phyloP scores from a whole-genome alignment of 352 stramenopile species.

The Phytophthora colocasiae region DNA sequence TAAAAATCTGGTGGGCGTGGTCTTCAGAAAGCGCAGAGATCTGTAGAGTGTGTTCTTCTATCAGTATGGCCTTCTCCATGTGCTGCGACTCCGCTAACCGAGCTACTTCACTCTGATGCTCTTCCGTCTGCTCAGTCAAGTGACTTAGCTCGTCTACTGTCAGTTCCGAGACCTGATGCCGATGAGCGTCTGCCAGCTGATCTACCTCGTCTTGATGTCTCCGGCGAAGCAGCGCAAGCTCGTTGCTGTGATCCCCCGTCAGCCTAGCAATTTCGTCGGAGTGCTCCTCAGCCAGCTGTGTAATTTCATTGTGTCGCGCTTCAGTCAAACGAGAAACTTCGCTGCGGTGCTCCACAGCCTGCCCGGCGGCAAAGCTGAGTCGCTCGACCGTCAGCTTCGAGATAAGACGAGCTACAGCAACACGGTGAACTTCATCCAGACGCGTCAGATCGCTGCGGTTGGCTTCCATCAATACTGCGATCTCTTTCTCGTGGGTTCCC shows the following conservation, averaged over 20 bases:
- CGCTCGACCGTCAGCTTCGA: too few relatives aligned
- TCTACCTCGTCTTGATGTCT: constrained; percentile 8
- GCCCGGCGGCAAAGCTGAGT: too few relatives aligned
- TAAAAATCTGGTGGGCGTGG: too few relatives aligned
- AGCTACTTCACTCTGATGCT: too few relatives aligned
- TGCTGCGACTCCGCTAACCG: too few relatives aligned
- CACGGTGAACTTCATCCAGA: constrained; percentile 1
- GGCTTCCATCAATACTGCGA: neutral
- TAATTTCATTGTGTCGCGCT: constrained; percentile 2
- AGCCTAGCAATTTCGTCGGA: constrained; percentile 16
- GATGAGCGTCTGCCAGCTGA: constrained; percentile 18
- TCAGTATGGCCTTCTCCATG: too few relatives aligned
- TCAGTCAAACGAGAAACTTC: constrained; percentile 9
- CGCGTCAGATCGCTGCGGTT: constrained; percentile 4
- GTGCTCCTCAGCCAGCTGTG: constrained; percentile 1
- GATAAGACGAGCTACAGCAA: constrained; percentile 10
- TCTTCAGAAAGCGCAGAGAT: too few relatives aligned
- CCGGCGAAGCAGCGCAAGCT: constrained; percentile 4
- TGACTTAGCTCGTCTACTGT: too few relatives aligned
- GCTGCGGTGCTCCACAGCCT: neutral
- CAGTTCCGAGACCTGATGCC: too few relatives aligned
- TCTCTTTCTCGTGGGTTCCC: neutral
- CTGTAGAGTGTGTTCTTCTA: too few relatives aligned
- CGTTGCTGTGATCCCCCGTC: constrained; percentile 1
- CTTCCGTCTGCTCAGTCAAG: too few relatives aligned